Percentiles rank a stretch among this genome's conserved stretches.
phyloP scores from a whole-genome alignment of 768 basidiomycete species.

The Candolleomyces eurysporus region DNA sequence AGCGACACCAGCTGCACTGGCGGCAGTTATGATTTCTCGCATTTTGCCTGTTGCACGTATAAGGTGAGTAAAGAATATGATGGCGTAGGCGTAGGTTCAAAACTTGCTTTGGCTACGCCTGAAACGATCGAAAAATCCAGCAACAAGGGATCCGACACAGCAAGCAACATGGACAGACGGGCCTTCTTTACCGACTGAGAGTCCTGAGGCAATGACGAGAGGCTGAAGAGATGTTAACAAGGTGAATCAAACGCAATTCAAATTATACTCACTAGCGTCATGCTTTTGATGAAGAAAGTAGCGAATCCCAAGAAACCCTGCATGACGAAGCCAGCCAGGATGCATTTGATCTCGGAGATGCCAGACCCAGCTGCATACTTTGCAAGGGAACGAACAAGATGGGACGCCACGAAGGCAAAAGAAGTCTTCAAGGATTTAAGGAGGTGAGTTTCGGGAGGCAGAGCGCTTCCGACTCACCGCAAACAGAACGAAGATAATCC shows the following conservation, averaged over 20 bases:
- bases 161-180: constrained; percentile 98
- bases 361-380: constrained; percentile 97
- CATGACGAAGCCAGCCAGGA: constrained; percentile 96
- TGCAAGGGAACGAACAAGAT: constrained; percentile 84
- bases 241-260: no score
- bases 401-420: constrained; percentile 86
- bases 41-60: constrained; percentile 52
- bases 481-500: constrained; percentile 84
- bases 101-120: constrained; percentile 81
- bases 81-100: not conserved
- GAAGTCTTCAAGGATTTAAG: constrained; percentile 47
- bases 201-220: constrained; percentile 92
- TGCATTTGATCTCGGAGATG: constrained; percentile 98
- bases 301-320: constrained; percentile 88
- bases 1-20: constrained; percentile 96
- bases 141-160: constrained; percentile 89
- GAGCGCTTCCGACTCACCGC: constrained; percentile 59
- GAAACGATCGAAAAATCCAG: constrained; percentile 77
- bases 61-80: constrained; percentile 2
- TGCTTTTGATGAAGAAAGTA: constrained; percentile 91
- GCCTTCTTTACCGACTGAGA: constrained; percentile 97
- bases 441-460: constrained; percentile 5
- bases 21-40: constrained; percentile 91
- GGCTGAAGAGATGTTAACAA: constrained; percentile 52
- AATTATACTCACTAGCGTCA: constrained; percentile 71